These are phyloP conservation scores for Podila clonocystis DNA, from an alignment of 192 early-diverging fungal genomes.

Conservation along the genomic window DNA sequence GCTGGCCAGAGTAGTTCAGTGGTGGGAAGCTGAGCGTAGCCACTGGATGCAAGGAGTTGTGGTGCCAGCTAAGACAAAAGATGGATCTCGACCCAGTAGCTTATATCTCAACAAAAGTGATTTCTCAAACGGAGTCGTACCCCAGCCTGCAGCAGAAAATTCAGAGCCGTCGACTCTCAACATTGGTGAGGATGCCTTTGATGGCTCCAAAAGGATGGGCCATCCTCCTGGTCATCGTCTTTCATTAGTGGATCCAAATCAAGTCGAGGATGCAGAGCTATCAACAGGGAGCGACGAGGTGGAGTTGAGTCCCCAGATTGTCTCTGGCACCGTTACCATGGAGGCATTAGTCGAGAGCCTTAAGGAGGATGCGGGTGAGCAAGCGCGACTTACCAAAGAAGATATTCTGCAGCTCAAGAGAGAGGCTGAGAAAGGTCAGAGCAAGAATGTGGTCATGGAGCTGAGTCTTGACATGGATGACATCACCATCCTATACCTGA, in stretches of 20 bases:
- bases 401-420: slow-evolving; percentile 60
- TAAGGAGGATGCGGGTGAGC: slow-evolving; percentile 23
- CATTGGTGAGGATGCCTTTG: background rate
- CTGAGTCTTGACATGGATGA: slow-evolving; percentile 64
- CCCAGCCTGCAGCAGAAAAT: background rate
- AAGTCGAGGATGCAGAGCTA: background rate
- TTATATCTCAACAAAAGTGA: slow-evolving; percentile 7
- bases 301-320: slow-evolving; percentile 8
- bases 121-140: background rate
- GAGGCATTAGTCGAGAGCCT: slow-evolving; percentile 23
- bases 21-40: slow-evolving; percentile 78
- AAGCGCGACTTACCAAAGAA: slow-evolving; percentile 36
- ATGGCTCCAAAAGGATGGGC: background rate
- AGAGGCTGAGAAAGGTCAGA: slow-evolving; percentile 75
- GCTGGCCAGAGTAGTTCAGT: slow-evolving; percentile 80
- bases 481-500: slow-evolving; percentile 67
- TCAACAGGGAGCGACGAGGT: background rate
- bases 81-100: slow-evolving; percentile 38
- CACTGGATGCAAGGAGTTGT: slow-evolving; percentile 66
- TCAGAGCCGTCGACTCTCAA: background rate
- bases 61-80: slow-evolving; percentile 27
- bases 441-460: slow-evolving; percentile 82
- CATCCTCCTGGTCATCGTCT: too few species aligned
- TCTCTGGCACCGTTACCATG: slow-evolving; percentile 22
- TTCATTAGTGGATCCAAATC: background rate